Percentiles rank a stretch among this genome's conserved stretches.
Conservation (phyloP, 768 basidiomycete genomes). For the Amanita molliuscula region DNA sequence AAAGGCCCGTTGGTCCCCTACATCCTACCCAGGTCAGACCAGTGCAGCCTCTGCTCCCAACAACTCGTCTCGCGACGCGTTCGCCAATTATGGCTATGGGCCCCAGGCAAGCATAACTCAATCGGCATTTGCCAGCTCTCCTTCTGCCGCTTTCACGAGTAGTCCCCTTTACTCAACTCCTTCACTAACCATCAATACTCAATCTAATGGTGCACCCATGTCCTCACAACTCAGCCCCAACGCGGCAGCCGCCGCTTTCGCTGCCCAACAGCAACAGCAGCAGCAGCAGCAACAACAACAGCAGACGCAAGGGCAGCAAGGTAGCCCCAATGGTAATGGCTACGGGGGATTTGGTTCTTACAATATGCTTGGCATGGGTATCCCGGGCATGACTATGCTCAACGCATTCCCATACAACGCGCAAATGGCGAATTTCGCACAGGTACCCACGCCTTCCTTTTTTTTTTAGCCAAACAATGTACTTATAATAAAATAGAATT, state of each 20-base stretch:
- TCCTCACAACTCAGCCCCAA: slow-evolving; percentile 61
- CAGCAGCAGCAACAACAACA: slow-evolving; percentile 33
- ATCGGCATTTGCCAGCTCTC: slow-evolving; percentile 38
- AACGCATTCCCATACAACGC: slow-evolving; percentile 61
- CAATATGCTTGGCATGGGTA: slow-evolving; percentile 74
- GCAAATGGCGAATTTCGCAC: slow-evolving; percentile 62
- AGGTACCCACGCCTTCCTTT: slow-evolving; percentile 27
- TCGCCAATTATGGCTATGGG: slow-evolving; percentile 84
- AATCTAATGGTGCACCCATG: slow-evolving; percentile 40
- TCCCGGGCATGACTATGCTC: slow-evolving; percentile 65
- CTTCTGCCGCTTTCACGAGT: slow-evolving; percentile 35
- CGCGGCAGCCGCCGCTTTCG: slow-evolving; percentile 41
- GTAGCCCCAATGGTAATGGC: slow-evolving; percentile 35
- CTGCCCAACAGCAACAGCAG: slow-evolving; percentile 33
- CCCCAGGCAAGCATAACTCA: slow-evolving; percentile 59
- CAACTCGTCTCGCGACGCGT: slow-evolving; percentile 50
- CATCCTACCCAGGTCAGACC: slow-evolving; percentile 33
- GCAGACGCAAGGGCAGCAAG: slow-evolving; percentile 33
- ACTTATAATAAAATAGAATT: slow-evolving; percentile 25
- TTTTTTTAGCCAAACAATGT: slow-evolving; percentile 2
- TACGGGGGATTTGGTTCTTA: slow-evolving; percentile 60
- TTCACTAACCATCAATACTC: slow-evolving; percentile 58
- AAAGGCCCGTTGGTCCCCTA: slow-evolving; percentile 86
- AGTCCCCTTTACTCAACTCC: slow-evolving; percentile 69
- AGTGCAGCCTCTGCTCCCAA: slow-evolving; percentile 21